Conservation (phyloP, 768 basidiomycete genomes). For the Bullera alba region DNA sequence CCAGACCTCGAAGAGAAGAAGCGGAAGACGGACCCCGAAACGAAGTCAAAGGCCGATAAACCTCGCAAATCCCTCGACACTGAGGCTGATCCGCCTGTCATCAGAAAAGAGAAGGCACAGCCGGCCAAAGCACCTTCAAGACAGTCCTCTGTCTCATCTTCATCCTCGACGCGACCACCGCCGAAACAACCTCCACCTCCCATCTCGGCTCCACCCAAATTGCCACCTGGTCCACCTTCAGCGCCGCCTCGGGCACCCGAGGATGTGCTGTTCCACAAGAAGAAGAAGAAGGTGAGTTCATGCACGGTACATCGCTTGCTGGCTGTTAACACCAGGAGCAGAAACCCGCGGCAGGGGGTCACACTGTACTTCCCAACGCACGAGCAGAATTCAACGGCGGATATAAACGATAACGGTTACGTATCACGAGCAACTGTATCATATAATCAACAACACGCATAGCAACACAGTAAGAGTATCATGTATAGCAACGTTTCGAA, state of each 20-base stretch:
- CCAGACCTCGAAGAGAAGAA: slow-evolving; percentile 1
- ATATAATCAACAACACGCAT: neutral
- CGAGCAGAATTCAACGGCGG: neutral
- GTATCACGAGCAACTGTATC: neutral
- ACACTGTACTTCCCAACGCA: neutral
- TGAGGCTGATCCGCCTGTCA: neutral
- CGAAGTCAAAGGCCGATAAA: neutral
- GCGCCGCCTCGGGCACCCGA: slow-evolving; percentile 12
- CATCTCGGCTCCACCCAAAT: neutral
- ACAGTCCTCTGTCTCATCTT: neutral
- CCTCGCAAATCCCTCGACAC: neutral
- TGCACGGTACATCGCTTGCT: neutral
- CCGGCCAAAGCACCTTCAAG: neutral
- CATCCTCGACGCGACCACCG: neutral
- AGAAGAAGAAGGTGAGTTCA: slow-evolving; percentile 22
- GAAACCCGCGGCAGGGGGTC: too few relatives aligned
- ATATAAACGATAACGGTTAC: too few relatives aligned
- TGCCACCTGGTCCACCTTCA: slow-evolving; percentile 2
- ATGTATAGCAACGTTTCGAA: too few relatives aligned
- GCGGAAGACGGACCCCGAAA: neutral
- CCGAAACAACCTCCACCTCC: neutral
- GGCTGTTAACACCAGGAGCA: neutral
- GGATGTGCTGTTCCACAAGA: slow-evolving; percentile 31
- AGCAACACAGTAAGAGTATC: too few relatives aligned
- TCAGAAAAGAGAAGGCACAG: neutral